Conservation (phyloP, 108 stramenopile species). For the Cyclotella sp. region DNA sequence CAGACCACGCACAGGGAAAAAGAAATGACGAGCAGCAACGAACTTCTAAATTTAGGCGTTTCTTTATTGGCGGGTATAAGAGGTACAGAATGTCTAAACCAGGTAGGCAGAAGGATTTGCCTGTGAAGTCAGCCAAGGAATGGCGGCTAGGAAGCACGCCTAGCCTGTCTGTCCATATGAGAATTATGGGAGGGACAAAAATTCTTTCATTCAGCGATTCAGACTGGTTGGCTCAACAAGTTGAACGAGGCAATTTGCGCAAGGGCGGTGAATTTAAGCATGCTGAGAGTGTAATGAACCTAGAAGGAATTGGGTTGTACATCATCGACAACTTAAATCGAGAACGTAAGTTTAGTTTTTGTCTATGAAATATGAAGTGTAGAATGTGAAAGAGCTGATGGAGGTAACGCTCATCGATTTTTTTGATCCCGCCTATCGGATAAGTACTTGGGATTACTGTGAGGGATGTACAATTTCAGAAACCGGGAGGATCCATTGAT, state of each 20-base stretch:
- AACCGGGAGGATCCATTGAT: slow-evolving; percentile 17
- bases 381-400: too few relatives aligned
- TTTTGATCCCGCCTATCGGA: slow-evolving; percentile 3
- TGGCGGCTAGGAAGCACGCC: background rate
- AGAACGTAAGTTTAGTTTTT: background rate
- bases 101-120: slow-evolving; percentile 25
- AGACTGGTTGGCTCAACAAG: slow-evolving; percentile 12
- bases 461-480: slow-evolving; percentile 34
- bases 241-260: slow-evolving; percentile 22
- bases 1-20: background rate
- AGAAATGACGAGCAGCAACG: background rate
- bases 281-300: slow-evolving; percentile 18
- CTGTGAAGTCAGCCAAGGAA: background rate
- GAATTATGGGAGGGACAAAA: slow-evolving; percentile 38
- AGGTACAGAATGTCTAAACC: slow-evolving; percentile 24
- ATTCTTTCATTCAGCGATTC: slow-evolving; percentile 46
- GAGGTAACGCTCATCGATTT: background rate
- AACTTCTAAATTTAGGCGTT: background rate
- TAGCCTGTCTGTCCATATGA: slow-evolving; percentile 10
- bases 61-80: slow-evolving; percentile 18
- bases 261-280: slow-evolving; percentile 36
- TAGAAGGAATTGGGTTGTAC: slow-evolving; percentile 21
- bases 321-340: slow-evolving; percentile 31
- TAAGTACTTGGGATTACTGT: slow-evolving; percentile 24
- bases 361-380: background rate